Evolutionary conservation across 2,329 filamentous ascomycete species (phyloP), one percentile per base, ranked within the genome.

Genomic region (Cercospora canescens): DNA sequence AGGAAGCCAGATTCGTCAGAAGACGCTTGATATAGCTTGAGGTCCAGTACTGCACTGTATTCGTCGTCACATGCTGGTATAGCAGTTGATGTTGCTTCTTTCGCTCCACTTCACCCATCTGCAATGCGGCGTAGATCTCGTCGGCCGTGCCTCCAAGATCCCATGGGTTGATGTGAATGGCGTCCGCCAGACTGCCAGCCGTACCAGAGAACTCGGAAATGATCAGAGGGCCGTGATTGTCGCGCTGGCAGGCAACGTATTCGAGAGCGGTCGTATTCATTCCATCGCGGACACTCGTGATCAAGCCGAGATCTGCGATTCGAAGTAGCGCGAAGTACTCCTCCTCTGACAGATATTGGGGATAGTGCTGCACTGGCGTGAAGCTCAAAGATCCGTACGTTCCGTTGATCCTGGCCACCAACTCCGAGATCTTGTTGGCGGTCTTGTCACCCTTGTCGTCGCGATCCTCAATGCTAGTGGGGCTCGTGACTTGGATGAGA

Each of bases 231-330:
- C 94, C 92, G 72, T 94, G 89, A 64, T 89, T 89, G 69, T 95
- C 90, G 74, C 92, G 91, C 79, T 98, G 94, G 78, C 93, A 96
- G 65, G 97, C 87, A 64, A 98, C 89, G 77, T 97, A 98, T 79
- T 98, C 95, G 72, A 98, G 83, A 77, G 93, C 96, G 21, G 94
- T 97, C 0, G 94, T 97, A 82, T 97, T 98, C 94, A 98, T 97
- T 65, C 94, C 94, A 78, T 98, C 95, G 67, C 94, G 89, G 24
- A 98, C 94, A 72, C 93, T 97, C 6, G 95, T 97, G 79, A 98
- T 97, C 59, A 98, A 84, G 4, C 93, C 94, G 71, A 97, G 92
- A 77, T 98, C 93, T 35, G 91, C 94, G 2, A 93, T 88, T 26
- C 94, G 89, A 60, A 98, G 86, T n/a, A 98, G 86, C 4, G 94